Evolutionary conservation across 2,329 filamentous ascomycete species (phyloP).

Genomic region (Epicoccum sorghinum): DNA sequence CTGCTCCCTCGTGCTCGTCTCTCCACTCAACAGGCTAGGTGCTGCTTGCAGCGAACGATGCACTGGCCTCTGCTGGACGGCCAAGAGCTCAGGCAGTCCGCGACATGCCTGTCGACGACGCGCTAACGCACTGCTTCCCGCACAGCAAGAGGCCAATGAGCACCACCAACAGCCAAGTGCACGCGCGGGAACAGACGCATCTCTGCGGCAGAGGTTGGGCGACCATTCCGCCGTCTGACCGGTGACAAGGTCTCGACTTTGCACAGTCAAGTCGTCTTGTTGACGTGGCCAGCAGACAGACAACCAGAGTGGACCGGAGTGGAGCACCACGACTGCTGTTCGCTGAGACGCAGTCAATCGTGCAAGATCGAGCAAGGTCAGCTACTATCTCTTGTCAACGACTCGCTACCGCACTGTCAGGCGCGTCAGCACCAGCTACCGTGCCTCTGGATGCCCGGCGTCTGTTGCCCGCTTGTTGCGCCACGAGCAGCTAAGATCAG

Average conservation of each 20-base stretch:
- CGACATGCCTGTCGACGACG: conserved; percentile 8
- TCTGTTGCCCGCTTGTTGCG: not conserved
- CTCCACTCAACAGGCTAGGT: not conserved
- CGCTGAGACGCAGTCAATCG: not conserved
- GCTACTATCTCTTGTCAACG: not conserved
- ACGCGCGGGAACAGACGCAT: conserved; percentile 16
- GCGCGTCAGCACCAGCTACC: conserved; percentile 10
- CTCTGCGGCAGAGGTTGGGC: conserved; percentile 10
- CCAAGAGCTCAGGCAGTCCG: conserved; percentile 11
- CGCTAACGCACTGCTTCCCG: conserved; percentile 14
- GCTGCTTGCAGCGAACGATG: conserved; percentile 15
- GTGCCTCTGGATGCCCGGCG: conserved; percentile 2
- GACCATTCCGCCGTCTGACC: conserved; percentile 8
- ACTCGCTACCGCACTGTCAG: conserved; percentile 6
- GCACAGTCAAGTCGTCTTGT: conserved; percentile 1
- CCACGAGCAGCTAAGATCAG: not conserved
- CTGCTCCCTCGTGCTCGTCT: conserved; percentile 2
- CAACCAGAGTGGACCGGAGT: conserved; percentile 1
- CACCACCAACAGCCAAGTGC: conserved; percentile 10
- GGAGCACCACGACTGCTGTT: not conserved
- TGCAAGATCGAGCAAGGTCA: not conserved
- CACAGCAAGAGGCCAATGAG: conserved; percentile 7
- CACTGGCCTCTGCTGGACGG: conserved; percentile 8
- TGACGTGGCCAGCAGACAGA: conserved; percentile 12
- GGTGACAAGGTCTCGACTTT: conserved; percentile 10